These are phyloP conservation scores for Chondrus crispus DNA, from an alignment of 23 red algal species.

Conservation along the genomic window DNA sequence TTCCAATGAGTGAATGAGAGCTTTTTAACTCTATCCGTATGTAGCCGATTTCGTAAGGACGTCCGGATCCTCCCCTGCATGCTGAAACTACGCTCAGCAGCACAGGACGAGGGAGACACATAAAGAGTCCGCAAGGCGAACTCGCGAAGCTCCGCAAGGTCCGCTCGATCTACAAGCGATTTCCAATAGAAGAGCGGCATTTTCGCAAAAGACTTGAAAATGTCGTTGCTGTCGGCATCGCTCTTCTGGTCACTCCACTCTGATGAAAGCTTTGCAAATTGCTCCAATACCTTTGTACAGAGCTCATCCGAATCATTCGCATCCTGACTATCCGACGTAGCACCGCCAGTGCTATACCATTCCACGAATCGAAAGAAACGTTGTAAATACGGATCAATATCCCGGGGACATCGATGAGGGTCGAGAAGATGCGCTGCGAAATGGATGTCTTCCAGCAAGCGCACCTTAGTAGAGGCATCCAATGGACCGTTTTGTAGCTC, in stretches of 20 bases:
- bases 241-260: not conserved
- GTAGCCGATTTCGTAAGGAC: not conserved
- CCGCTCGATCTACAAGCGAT: not conserved
- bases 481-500: not conserved
- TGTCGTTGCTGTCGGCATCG: not conserved
- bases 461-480: conserved; percentile 7
- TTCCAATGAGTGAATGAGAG: conserved; percentile 8
- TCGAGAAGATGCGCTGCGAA: not conserved
- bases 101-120: not conserved
- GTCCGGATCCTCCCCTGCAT: not conserved
- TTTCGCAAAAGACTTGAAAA: not conserved
- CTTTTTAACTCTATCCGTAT: not conserved
- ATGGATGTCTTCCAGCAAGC: not conserved
- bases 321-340: not conserved
- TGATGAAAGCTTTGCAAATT: not conserved
- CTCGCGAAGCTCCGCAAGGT: not conserved
- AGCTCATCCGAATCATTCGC: not conserved
- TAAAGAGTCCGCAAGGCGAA: not conserved
- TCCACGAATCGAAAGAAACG: not conserved
- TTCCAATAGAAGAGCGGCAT: not conserved
- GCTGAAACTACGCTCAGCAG: not conserved
- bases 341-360: not conserved
- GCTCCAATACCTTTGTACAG: not conserved
- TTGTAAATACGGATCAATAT: not conserved
- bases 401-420: not conserved